A percentile compares a stretch with the other conserved stretches of the same genome.
Conservation (phyloP, 2,329 filamentous ascomycete genomes). For the Cladobotryum mycophilum region DNA sequence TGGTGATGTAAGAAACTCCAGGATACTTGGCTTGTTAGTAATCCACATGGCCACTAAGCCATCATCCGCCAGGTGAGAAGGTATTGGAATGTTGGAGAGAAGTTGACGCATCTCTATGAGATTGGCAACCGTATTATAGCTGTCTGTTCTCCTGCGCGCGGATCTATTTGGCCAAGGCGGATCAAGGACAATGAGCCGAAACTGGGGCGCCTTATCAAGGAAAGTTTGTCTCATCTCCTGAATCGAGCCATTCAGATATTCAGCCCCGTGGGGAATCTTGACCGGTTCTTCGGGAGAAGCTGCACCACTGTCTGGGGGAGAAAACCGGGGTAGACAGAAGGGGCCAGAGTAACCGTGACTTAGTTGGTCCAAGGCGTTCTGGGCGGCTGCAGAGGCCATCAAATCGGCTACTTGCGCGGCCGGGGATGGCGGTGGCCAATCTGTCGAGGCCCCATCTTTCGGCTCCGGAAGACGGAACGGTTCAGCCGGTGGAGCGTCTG, state of each 20-base stretch:
- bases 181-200: constrained; percentile 66
- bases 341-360: constrained; percentile 31
- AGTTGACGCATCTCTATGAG: constrained; percentile 42
- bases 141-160: constrained; percentile 50
- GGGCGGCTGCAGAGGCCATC: constrained; percentile 44
- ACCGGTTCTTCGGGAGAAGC: neutral
- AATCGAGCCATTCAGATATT: constrained; percentile 45
- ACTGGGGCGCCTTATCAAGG: constrained; percentile 40
- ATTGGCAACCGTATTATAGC: constrained; percentile 42
- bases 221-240: constrained; percentile 36
- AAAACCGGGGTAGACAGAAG: constrained; percentile 40
- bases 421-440: constrained; percentile 23
- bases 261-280: constrained; percentile 35
- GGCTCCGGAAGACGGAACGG: constrained; percentile 50
- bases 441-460: constrained; percentile 17
- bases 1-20: constrained; percentile 46
- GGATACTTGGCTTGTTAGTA: constrained; percentile 61
- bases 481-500: constrained; percentile 34
- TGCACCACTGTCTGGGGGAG: constrained; percentile 8
- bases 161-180: constrained; percentile 80
- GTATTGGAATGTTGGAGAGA: constrained; percentile 50
- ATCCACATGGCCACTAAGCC: constrained; percentile 69
- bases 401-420: constrained; percentile 48
- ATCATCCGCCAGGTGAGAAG: constrained; percentile 43
- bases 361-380: constrained; percentile 36